phyloP scores from a whole-genome alignment of 78 protist genomes.

The Mastigamoeba balamuthi region DNA sequence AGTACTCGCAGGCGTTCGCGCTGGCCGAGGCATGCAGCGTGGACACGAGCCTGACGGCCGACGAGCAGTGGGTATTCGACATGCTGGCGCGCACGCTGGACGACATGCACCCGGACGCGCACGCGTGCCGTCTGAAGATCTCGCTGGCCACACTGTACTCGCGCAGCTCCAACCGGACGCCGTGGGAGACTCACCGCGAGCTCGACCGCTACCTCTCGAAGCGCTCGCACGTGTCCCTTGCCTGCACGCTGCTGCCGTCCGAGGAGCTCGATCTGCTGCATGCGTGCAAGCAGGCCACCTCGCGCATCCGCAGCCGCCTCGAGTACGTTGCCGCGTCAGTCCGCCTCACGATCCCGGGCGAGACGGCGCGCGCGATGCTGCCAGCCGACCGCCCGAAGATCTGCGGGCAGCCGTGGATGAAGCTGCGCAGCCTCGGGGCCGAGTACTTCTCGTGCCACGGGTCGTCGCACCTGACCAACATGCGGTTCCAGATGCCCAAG shows the following conservation, averaged over 20 bases:
- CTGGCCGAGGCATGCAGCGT: background rate
- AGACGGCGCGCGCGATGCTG: background rate
- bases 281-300: background rate
- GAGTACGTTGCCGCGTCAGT: too few species aligned
- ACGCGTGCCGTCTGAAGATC: conserved; percentile 41
- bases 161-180: background rate
- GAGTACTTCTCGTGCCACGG: background rate
- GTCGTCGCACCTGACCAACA: background rate
- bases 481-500: conserved; percentile 1
- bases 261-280: conserved; percentile 3
- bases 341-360: background rate
- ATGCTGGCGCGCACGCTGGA: background rate
- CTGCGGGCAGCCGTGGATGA: conserved; percentile 16
- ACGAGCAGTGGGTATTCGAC: conserved; percentile 12
- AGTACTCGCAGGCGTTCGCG: conserved; percentile 6
- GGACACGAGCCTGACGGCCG: conserved; percentile 10
- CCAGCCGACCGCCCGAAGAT: background rate
- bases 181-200: background rate
- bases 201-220: background rate
- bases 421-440: background rate
- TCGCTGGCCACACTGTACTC: background rate
- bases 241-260: background rate
- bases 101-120: conserved; percentile 51
- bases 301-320: background rate
- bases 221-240: background rate